Evolutionary conservation across 768 basidiomycete species (phyloP), one percentile per base, ranked within the genome.

Genomic region (Mycena indigotica): DNA sequence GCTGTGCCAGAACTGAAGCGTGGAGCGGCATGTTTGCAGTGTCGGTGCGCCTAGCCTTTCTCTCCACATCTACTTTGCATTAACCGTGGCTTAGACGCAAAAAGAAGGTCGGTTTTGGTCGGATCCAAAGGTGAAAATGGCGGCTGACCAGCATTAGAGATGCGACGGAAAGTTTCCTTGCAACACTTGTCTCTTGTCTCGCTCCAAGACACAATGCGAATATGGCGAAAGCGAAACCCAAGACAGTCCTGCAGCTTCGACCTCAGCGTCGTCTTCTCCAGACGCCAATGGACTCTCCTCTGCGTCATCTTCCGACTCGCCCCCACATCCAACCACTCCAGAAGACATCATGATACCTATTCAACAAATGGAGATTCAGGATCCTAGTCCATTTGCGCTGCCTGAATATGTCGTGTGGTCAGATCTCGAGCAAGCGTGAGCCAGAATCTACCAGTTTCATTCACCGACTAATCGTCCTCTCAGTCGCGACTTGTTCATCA

Each of bases 71-170:
- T 12, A 25, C 24, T 25, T 3, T 3, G 5, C 12, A 29, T 49
- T 1, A 35, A 23, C 29, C 29, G 10, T 25, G 17, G n/a, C 4
- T 5, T 40, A 60, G 58, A 29, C 58, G 58, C 1, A 60, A 53
- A 19, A 60, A 60, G 45, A 60, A 60, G 59, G 59, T 53, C 13
- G 16, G 58, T 26, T 24, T n/a, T n/a, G n/a, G n/a, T n/a, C n/a
- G n/a, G n/a, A 3, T n/a, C 19, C 4, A 6, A 3, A 28, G 28
- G 12, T 19, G 13, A 24, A 19, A 16, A 3, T 12, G 28, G 5
- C 3, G 1, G 3, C 28, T 53, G 13, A 46, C 0, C 1, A 49
- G 56, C 8, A 1, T 1, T 3, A 61, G 60, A 40, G 52, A 49
- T 61, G 60, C 40, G 55, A 61, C 19, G 60, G 60, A 1, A 23